These are phyloP conservation scores for Dalbergia oliveri DNA, from an alignment of 306 rosid species.

Conservation along the genomic window DNA sequence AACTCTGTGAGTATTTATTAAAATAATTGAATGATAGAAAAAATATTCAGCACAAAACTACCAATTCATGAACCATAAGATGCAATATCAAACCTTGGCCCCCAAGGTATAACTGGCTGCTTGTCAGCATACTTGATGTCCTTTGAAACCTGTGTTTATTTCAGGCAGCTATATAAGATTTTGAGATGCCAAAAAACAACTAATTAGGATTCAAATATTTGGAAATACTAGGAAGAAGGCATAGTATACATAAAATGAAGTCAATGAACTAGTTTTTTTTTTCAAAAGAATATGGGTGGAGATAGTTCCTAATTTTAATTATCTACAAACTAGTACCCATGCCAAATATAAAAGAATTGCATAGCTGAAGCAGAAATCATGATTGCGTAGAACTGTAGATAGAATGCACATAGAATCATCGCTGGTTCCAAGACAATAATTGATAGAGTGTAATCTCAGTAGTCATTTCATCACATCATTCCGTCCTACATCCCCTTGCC, in stretches of 20 bases:
- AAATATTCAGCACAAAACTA: conserved; percentile 26
- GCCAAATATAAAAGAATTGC: conserved; percentile 1
- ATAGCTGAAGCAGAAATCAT: conserved; percentile 38
- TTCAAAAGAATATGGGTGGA: neutral
- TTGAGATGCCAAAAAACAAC: conserved; percentile 20
- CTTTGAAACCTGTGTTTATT: conserved; percentile 81
- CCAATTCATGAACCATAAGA: conserved; percentile 34
- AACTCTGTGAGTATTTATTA: neutral
- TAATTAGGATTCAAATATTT: conserved; percentile 2
- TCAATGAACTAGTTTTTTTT: neutral
- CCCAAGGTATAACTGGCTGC: conserved; percentile 97
- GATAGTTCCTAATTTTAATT: conserved; percentile 24
- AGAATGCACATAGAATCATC: conserved; percentile 17
- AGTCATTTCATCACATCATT: conserved; percentile 8
- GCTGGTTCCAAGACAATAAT: conserved; percentile 12
- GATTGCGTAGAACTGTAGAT: neutral
- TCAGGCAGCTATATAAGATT: conserved; percentile 31
- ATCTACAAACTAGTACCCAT: conserved; percentile 10
- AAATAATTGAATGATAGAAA: conserved; percentile 36
- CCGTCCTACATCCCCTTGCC: neutral
- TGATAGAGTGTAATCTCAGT: conserved; percentile 1
- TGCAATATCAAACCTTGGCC: conserved; percentile 80
- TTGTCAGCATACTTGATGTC: conserved; percentile 97
- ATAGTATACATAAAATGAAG: conserved; percentile 20
- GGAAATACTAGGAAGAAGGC: conserved; percentile 28